phyloP scores from a whole-genome alignment of 768 basidiomycete genomes.

The Boletus vermiculosoides region DNA sequence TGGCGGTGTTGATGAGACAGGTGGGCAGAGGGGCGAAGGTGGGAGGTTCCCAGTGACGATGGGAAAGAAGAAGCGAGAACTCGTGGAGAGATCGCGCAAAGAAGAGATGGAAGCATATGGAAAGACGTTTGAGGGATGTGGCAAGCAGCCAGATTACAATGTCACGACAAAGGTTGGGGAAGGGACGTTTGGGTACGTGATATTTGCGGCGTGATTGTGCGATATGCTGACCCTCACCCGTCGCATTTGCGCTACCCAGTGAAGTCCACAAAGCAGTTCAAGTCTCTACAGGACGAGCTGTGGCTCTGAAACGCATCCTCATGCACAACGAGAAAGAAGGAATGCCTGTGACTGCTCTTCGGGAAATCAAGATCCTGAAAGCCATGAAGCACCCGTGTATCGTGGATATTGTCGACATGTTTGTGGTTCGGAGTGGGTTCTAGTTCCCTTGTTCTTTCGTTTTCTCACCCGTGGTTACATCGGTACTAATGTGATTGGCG shows the following conservation, averaged over 20 bases:
- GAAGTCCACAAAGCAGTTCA: slow-evolving; percentile 90
- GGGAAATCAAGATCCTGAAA: slow-evolving; percentile 97
- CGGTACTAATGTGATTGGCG: slow-evolving; percentile 1
- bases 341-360: slow-evolving; percentile 93
- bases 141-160: slow-evolving; percentile 72
- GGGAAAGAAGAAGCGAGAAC: slow-evolving; percentile 39
- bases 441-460: background rate
- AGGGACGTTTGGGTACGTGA: slow-evolving; percentile 90
- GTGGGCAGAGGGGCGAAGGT: slow-evolving; percentile 1
- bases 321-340: slow-evolving; percentile 98
- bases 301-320: slow-evolving; percentile 91
- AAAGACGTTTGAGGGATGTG: slow-evolving; percentile 65
- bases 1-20: slow-evolving; percentile 7
- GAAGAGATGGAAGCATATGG: slow-evolving; percentile 71
- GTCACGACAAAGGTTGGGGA: slow-evolving; percentile 88
- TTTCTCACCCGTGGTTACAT: background rate
- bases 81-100: slow-evolving; percentile 52
- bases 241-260: slow-evolving; percentile 37
- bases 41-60: background rate
- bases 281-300: slow-evolving; percentile 53
- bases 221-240: slow-evolving; percentile 9
- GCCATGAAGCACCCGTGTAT: slow-evolving; percentile 82
- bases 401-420: slow-evolving; percentile 89
- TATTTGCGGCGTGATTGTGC: background rate
- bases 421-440: slow-evolving; percentile 72